Percentiles rank a stretch among this genome's conserved stretches.
Evolutionary conservation across 257 asterid genomes (phyloP).

Genomic region (Ophiorrhiza pumila): DNA sequence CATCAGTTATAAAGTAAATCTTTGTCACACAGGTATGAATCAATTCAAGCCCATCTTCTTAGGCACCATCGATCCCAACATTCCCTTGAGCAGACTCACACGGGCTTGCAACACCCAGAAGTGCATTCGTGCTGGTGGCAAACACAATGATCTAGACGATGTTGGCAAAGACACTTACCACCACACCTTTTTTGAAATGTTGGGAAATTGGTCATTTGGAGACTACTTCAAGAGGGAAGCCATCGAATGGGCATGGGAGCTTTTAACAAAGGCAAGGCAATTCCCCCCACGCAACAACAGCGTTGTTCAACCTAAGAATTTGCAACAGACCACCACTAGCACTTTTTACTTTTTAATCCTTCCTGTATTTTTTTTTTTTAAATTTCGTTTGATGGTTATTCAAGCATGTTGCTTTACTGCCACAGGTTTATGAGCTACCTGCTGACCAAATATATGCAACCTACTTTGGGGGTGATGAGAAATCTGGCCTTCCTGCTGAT

Average conservation of each 20-base stretch:
- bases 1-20: not conserved
- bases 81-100: conserved; percentile 69
- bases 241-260: conserved; percentile 94
- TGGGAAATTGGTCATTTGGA: conserved; percentile 98
- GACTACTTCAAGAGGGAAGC: conserved; percentile 90
- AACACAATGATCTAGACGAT: conserved; percentile 95
- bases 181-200: conserved; percentile 99
- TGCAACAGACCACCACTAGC: not conserved
- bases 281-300: not conserved
- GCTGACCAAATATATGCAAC: conserved; percentile 78
- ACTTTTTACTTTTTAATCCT: not conserved
- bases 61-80: conserved; percentile 90
- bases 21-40: conserved; percentile 66
- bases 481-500: conserved; percentile 89
- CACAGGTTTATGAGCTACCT: conserved; percentile 72
- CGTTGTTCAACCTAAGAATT: not conserved
- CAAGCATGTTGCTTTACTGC: not conserved
- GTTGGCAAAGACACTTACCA: conserved; percentile 99
- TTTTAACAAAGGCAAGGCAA: conserved; percentile 66
- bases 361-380: not conserved
- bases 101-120: conserved; percentile 99
- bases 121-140: conserved; percentile 98
- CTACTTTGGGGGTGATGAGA: conserved; percentile 92
- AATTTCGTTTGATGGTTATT: not conserved
- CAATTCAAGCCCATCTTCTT: conserved; percentile 94